Percentiles rank a stretch among this genome's conserved stretches.
Evolutionary conservation across 2,329 filamentous ascomycete genomes (phyloP).

Genomic region (Paradendryphiella salina): DNA sequence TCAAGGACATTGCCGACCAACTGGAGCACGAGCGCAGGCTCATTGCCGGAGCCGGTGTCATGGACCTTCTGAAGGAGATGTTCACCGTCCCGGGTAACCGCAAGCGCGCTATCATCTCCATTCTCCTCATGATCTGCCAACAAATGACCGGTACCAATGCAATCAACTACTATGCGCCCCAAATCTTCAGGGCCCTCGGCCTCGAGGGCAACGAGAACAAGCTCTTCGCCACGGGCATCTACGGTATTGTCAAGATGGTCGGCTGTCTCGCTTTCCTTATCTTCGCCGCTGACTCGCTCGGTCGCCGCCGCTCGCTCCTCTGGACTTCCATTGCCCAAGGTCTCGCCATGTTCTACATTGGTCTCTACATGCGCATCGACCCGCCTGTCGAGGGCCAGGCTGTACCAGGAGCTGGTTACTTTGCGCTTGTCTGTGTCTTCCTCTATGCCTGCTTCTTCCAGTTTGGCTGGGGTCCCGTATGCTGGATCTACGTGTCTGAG

Average conservation of each 20-base stretch:
- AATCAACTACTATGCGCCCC: conserved; percentile 67
- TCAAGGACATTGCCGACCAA: conserved; percentile 46
- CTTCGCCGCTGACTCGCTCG: conserved; percentile 70
- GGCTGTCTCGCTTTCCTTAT: conserved; percentile 67
- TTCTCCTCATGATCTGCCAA: conserved; percentile 68
- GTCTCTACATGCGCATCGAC: conserved; percentile 67
- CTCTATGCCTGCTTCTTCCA: conserved; percentile 70
- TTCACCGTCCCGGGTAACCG: conserved; percentile 57
- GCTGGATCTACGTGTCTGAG: conserved; percentile 73
- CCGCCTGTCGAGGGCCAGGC: conserved; percentile 58
- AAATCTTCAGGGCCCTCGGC: conserved; percentile 69
- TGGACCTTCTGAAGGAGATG: conserved; percentile 48
- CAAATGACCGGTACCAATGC: conserved; percentile 66
- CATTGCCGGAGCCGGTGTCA: conserved; percentile 54
- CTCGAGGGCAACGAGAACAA: conserved; percentile 60
- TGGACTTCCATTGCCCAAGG: conserved; percentile 68
- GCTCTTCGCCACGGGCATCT: conserved; percentile 74
- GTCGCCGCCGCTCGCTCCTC: conserved; percentile 64
- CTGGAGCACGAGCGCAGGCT: conserved; percentile 61
- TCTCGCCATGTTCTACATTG: conserved; percentile 68
- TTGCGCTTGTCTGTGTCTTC: conserved; percentile 72
- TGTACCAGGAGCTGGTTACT: conserved; percentile 68
- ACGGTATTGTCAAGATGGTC: conserved; percentile 70
- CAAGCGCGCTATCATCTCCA: conserved; percentile 65
- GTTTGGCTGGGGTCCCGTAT: conserved; percentile 67